These are phyloP conservation scores for Cytospora mali DNA, from an alignment of 2,329 filamentous ascomycete species.

Conservation along the genomic window DNA sequence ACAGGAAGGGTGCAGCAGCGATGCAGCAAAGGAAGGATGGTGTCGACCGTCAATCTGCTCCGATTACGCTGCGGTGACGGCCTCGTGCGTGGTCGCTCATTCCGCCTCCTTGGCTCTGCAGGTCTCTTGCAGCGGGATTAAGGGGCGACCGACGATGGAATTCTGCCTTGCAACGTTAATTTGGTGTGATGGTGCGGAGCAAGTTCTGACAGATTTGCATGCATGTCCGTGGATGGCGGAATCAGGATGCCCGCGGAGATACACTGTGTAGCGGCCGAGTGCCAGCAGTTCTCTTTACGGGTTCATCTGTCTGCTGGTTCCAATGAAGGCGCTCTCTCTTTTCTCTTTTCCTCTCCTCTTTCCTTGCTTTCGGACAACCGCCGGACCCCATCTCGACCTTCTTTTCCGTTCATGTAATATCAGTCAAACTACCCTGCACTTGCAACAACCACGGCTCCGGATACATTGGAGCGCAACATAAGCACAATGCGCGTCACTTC, in stretches of 20 bases:
- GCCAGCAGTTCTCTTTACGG: not conserved
- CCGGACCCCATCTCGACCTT: not conserved
- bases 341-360: not conserved
- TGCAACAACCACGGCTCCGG: not conserved
- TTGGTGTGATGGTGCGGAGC: not conserved
- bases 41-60: not conserved
- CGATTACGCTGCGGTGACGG: not conserved
- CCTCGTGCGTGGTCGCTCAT: not conserved
- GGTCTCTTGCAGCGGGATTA: not conserved
- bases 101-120: not conserved
- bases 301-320: not conserved
- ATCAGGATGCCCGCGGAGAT: not conserved
- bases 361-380: not conserved
- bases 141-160: not conserved
- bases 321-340: not conserved
- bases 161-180: not conserved
- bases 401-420: not conserved
- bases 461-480: not conserved
- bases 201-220: not conserved
- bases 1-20: constrained; percentile 9
- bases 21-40: not conserved
- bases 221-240: not conserved
- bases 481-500: not conserved
- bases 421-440: not conserved
- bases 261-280: not conserved